phyloP scores from a whole-genome alignment of 305 asterid genomes.

The Fraxinus velutina region DNA sequence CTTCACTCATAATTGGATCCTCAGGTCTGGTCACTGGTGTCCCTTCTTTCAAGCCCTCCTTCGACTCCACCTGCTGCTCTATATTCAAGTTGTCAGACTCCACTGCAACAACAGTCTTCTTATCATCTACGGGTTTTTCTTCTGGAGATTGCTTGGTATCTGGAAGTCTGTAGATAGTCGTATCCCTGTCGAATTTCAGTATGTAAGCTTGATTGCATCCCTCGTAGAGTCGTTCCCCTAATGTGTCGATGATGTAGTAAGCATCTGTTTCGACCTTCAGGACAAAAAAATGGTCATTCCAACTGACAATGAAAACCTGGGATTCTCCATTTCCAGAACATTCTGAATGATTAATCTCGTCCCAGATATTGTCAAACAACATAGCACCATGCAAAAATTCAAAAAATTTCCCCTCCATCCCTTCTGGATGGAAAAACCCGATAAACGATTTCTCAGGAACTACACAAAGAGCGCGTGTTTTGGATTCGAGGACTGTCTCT shows the following conservation, averaged over 20 bases:
- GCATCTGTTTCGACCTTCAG: constrained; percentile 76
- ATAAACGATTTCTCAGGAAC: constrained; percentile 71
- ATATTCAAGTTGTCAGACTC: background rate
- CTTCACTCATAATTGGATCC: constrained; percentile 39
- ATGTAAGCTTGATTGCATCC: constrained; percentile 93
- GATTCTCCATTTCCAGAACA: constrained; percentile 28
- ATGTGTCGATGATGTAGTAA: constrained; percentile 80
- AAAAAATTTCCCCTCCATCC: constrained; percentile 60
- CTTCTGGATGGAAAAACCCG: constrained; percentile 84
- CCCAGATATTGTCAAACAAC: constrained; percentile 95
- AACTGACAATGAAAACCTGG: constrained; percentile 74
- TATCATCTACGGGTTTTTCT: constrained; percentile 34
- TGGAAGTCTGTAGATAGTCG: constrained; percentile 53
- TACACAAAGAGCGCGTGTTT: constrained; percentile 58
- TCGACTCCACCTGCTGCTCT: background rate
- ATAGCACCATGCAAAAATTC: constrained; percentile 88
- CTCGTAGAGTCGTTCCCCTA: constrained; percentile 89
- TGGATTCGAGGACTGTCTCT: constrained; percentile 84
- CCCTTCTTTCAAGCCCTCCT: constrained; percentile 25
- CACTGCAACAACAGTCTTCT: background rate
- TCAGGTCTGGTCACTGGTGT: background rate
- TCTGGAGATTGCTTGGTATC: constrained; percentile 33
- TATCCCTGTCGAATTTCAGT: constrained; percentile 65
- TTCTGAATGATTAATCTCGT: constrained; percentile 60
- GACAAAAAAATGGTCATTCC: constrained; percentile 95